Base-by-base conservation (phyloP, 164 flowering plant genomes). In the Litsea cubeba region DNA sequence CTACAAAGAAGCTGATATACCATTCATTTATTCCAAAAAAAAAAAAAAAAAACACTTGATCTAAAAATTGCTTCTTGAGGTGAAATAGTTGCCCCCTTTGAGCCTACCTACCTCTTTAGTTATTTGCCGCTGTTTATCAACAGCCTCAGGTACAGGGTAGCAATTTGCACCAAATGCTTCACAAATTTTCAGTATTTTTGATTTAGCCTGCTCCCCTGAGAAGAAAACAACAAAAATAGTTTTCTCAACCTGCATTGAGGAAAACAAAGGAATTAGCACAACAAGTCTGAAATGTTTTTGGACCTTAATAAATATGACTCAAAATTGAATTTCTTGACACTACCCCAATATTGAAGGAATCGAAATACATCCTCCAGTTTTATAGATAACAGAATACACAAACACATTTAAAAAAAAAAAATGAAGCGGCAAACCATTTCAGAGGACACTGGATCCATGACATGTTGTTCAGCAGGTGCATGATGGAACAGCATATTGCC, bases 161-260 rank as follows among this genome's bases (percentile, higher is more conserved):
- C 97, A 96, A 85, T 90, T 93, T 79, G 98, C 98, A 72, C 97
- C 93, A 88, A 94, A 96, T 70, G 99, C 97, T 81, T 94, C 98
- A 87, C 99, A 96, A 54, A 96, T 94, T 88, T 90, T 94, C 74
- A 90, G 80, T 76, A 96, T 88, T 85, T 96, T 96, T 70, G 87
- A 85, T 78, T 83, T 92, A 75, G 99, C 98, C 77, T 92, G 99
- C 86, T 91, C 97, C 68, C 99, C 99, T 0, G 99, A 96, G 83
- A 96, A 96, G 87, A 90, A 92, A 26, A 94, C 95, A 63, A 96
- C 97, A 84, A 96, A 96, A 12, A 93, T 91, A 62, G 84, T 87
- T 85, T 90, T 96, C 85, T 93, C 94, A 66, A 92, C 95, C 99
- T 96, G 92, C 77, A 79, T 12, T 50, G 11, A 23, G 24, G 71